These are phyloP conservation scores for Cystobasidium ongulense DNA, from an alignment of 768 basidiomycete genomes.

Conservation along the genomic window DNA sequence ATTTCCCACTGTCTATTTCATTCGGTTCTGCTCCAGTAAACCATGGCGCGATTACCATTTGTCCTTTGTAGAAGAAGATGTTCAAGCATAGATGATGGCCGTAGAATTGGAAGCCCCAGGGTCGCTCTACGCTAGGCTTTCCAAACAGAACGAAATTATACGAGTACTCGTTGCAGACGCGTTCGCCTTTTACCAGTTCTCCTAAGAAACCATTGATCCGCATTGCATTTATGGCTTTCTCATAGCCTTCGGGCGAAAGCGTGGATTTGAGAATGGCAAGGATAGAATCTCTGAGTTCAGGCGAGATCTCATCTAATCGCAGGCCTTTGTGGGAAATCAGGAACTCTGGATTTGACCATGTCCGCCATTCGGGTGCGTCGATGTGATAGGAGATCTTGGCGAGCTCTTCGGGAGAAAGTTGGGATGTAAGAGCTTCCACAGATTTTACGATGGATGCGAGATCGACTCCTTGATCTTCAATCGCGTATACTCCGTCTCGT, in stretches of 20 bases:
- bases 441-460: slow-evolving; percentile 36
- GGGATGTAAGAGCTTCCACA: slow-evolving; percentile 35
- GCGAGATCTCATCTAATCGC: slow-evolving; percentile 40
- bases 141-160: slow-evolving; percentile 40
- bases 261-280: slow-evolving; percentile 40
- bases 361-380: slow-evolving; percentile 27
- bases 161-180: slow-evolving; percentile 41
- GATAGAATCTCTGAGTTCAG: slow-evolving; percentile 35
- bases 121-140: slow-evolving; percentile 31
- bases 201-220: slow-evolving; percentile 43
- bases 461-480: slow-evolving; percentile 41
- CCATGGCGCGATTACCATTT: slow-evolving; percentile 42
- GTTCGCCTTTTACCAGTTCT: slow-evolving; percentile 38
- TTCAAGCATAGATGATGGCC: slow-evolving; percentile 44
- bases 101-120: slow-evolving; percentile 43
- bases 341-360: slow-evolving; percentile 35
- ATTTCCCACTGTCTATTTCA: slow-evolving; percentile 41
- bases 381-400: not conserved
- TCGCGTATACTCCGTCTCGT: slow-evolving; percentile 26
- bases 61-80: slow-evolving; percentile 40
- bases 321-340: slow-evolving; percentile 37
- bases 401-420: slow-evolving; percentile 32
- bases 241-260: slow-evolving; percentile 40
- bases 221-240: slow-evolving; percentile 40
- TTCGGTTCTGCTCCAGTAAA: slow-evolving; percentile 44